Evolutionary conservation across 176 grass and related monocot species (phyloP).

Genomic region (Thinopyrum elongatum): DNA sequence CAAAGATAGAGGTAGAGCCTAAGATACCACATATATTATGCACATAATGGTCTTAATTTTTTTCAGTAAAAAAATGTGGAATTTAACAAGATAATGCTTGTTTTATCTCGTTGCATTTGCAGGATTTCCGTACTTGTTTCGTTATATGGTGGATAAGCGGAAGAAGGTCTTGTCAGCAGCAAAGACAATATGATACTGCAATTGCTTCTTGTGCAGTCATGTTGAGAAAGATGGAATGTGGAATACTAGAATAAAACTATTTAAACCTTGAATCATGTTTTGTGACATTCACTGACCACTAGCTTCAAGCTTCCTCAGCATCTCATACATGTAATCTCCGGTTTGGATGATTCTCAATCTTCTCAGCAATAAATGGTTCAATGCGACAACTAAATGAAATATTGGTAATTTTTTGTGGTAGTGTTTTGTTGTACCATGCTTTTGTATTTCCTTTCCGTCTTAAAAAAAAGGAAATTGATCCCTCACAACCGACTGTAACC

Average conservation of each 20-base stretch:
- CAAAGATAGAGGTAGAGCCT: too few relatives aligned
- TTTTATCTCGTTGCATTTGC: too few relatives aligned
- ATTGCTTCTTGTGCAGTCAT: background rate
- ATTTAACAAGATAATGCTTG: too few relatives aligned
- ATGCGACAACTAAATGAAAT: too few relatives aligned
- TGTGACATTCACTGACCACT: background rate
- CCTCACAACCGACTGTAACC: too few relatives aligned
- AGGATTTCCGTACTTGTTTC: background rate
- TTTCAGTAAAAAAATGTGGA: too few relatives aligned
- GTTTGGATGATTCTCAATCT: background rate
- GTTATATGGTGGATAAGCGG: conserved; percentile 15
- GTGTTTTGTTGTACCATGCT: too few relatives aligned
- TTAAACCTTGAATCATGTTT: background rate
- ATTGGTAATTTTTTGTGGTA: too few relatives aligned
- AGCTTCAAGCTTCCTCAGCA: background rate
- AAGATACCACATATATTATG: too few relatives aligned
- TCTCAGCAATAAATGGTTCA: background rate
- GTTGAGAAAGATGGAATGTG: background rate
- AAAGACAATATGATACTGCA: background rate
- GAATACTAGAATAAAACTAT: background rate
- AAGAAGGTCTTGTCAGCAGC: conserved; percentile 18
- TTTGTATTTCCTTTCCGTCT: too few relatives aligned
- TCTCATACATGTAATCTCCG: background rate
- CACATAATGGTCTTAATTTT: too few relatives aligned
- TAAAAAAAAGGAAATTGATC: too few relatives aligned